Evolutionary conservation across 2,329 filamentous ascomycete genomes (phyloP), one percentile per base, ranked within the genome.

Genomic region (Ophiostoma ips): DNA sequence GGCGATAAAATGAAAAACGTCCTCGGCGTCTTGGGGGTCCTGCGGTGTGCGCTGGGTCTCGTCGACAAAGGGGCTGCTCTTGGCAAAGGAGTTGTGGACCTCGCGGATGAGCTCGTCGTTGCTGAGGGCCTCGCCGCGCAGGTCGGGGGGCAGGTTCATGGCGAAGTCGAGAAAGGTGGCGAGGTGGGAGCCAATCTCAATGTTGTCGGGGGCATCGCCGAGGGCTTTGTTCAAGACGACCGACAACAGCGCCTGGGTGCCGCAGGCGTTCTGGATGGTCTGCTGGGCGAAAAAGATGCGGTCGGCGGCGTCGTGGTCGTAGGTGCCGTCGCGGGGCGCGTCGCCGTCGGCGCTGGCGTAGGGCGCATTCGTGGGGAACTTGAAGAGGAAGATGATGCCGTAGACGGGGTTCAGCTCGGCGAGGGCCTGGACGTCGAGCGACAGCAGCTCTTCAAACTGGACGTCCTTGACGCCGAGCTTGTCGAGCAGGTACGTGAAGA

Each of bases 351-450:
- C 66, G 35, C 66, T 66, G 35, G 70, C 78, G 69, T 72, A 83
- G 59, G 71, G 76, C 53, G 66, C 76, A 62, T 84, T 81, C 54
- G 80, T 88, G 47, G 79, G 86, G 68, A 86, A 98, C 70, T 95
- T 96, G 81, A 98, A 98, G 65, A 98, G 86, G 68, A 98, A 98
- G 62, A 98, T 95, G 58, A 98, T 87, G 61, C 92, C 92, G 69
- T 95, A 94, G 49, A 95, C 75, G 16, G 86, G 84, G 58, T 83
- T 81, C 33, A 88, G 76, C 56, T 81, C 70, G 40, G 77, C 74
- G 12, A 94, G 75, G 51, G 77, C 76, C 48, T 86, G 79, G 7
- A 87, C 72, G 59, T 96, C 90, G 56, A 98, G 81, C 1, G 86
- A 84, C 52, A 95, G 79, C 56, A 98, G 81, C 70, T 98, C 92